Evolutionary conservation across 768 basidiomycete species (phyloP).

Genomic region (Leccinum subgranulosum): DNA sequence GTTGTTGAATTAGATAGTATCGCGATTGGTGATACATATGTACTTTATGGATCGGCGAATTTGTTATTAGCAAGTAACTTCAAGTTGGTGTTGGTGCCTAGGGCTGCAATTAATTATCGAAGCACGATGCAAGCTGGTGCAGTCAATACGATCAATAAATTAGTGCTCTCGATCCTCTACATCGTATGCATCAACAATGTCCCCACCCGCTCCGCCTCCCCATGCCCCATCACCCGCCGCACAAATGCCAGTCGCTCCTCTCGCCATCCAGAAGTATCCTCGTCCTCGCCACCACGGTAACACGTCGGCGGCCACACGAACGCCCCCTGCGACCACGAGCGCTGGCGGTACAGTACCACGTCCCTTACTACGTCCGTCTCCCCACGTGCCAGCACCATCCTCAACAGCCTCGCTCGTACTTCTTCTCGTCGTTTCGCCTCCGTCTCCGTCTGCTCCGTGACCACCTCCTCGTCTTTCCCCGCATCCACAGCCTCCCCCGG

Average conservation of each 20-base stretch:
- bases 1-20: background rate
- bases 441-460: slow-evolving; percentile 10
- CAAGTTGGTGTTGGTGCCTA: too few species aligned
- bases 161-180: background rate
- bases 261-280: slow-evolving; percentile 5
- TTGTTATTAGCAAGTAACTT: background rate
- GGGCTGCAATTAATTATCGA: too few species aligned
- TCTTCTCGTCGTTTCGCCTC: slow-evolving; percentile 31
- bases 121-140: background rate
- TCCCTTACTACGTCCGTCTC: slow-evolving; percentile 45
- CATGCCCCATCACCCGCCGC: slow-evolving; percentile 5
- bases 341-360: slow-evolving; percentile 58
- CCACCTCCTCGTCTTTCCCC: slow-evolving; percentile 1
- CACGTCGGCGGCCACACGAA: slow-evolving; percentile 50
- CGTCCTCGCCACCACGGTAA: slow-evolving; percentile 34
- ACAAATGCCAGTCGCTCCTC: slow-evolving; percentile 18
- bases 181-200: slow-evolving; percentile 5
- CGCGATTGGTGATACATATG: background rate
- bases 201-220: slow-evolving; percentile 11
- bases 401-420: slow-evolving; percentile 44
- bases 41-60: background rate
- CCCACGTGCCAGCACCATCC: slow-evolving; percentile 51
- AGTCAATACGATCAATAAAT: background rate
- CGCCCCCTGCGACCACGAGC: slow-evolving; percentile 24
- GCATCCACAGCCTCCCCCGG: slow-evolving; percentile 8